Conservation (phyloP, 768 basidiomycete species). For the Tubosaeta sp. region DNA sequence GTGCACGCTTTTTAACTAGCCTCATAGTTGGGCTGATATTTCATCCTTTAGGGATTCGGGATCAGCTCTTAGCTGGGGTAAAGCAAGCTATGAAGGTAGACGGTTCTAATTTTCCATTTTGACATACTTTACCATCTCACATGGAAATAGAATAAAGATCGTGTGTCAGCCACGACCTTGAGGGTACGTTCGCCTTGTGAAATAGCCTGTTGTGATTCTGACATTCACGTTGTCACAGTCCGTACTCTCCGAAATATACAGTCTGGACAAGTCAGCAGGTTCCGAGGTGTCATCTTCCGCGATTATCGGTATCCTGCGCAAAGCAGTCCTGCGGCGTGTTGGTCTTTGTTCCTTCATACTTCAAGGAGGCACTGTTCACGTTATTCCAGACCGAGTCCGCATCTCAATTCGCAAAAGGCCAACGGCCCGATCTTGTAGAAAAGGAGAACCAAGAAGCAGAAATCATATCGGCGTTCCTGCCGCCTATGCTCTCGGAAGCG, state of each 20-base stretch:
- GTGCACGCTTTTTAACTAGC: not conserved
- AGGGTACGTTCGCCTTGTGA: conserved; percentile 39
- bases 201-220: not conserved
- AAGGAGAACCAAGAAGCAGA: conserved; percentile 58
- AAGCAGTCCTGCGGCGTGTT: conserved; percentile 56
- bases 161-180: conserved; percentile 51
- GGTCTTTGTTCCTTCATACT: conserved; percentile 23
- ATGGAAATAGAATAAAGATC: conserved; percentile 48
- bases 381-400: conserved; percentile 53
- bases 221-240: conserved; percentile 38
- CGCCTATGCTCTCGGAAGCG: conserved; percentile 51
- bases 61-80: conserved; percentile 47
- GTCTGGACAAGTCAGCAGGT: conserved; percentile 54
- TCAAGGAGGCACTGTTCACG: conserved; percentile 5
- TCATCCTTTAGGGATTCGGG: conserved; percentile 48
- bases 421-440: conserved; percentile 61
- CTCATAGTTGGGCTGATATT: not conserved
- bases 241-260: conserved; percentile 64
- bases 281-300: conserved; percentile 44
- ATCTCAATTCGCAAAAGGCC: conserved; percentile 49
- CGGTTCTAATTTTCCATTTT: not conserved
- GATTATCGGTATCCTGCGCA: conserved; percentile 52
- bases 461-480: conserved; percentile 52
- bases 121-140: not conserved
- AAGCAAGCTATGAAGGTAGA: conserved; percentile 68